phyloP scores from a whole-genome alignment of 2,329 filamentous ascomycete species.

The Zymoseptoria pseudotritici region DNA sequence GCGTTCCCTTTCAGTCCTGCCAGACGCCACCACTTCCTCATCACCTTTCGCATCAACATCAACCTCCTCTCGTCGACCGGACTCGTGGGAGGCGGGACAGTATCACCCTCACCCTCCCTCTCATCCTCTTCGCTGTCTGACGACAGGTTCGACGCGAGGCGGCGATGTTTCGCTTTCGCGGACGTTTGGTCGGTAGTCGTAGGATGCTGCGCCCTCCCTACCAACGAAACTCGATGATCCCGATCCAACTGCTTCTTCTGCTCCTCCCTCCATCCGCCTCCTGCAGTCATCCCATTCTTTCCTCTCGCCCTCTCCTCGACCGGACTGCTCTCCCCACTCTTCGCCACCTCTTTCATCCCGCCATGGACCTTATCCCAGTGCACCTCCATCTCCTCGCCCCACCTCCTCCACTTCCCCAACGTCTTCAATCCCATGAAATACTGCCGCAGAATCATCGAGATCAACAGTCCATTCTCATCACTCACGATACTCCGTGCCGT shows the following conservation, averaged over 20 bases:
- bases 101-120: conserved; percentile 28
- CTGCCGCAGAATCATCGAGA: conserved; percentile 78
- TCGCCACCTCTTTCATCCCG: conserved; percentile 40
- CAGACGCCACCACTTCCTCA: conserved; percentile 64
- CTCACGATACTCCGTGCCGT: conserved; percentile 68
- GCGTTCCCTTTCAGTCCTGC: conserved; percentile 52
- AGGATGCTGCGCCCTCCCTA: conserved; percentile 15
- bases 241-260: conserved; percentile 2
- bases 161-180: background rate
- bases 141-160: background rate
- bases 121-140: conserved; percentile 34
- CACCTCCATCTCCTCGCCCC: conserved; percentile 52
- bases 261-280: background rate
- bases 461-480: conserved; percentile 80
- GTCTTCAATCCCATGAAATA: conserved; percentile 85
- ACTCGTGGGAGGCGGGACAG: conserved; percentile 31
- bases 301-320: background rate
- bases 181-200: background rate
- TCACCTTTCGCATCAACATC: conserved; percentile 59
- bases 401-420: conserved; percentile 65
- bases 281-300: background rate
- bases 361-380: conserved; percentile 63
- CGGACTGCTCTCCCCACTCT: background rate
- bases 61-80: conserved; percentile 44
- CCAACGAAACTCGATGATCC: conserved; percentile 10